Evolutionary conservation across 305 asterid species (phyloP).

Genomic region (Solanum hybrid): DNA sequence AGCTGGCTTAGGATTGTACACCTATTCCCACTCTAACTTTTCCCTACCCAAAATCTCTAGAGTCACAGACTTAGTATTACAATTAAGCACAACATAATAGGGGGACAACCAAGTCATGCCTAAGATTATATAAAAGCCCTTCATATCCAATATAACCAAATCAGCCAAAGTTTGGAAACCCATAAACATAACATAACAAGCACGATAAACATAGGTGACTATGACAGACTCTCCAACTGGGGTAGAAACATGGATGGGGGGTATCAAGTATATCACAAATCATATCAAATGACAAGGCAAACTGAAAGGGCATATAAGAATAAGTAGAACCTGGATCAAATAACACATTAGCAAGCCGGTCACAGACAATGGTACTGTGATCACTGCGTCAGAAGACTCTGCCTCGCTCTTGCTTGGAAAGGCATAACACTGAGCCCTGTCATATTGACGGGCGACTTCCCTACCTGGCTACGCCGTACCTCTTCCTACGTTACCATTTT

Average conservation of each 20-base stretch:
- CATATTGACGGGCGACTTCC: not conserved
- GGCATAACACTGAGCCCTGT: not conserved
- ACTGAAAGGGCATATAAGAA: not conserved
- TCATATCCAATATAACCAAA: not conserved
- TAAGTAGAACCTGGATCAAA: not conserved
- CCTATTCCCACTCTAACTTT: not conserved
- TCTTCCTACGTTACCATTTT: not conserved
- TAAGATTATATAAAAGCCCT: not conserved
- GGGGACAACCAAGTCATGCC: not conserved
- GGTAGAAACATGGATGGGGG: not conserved
- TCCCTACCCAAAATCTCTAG: not conserved
- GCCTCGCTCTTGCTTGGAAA: not conserved
- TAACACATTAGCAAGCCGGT: not conserved
- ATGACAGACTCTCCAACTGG: not conserved
- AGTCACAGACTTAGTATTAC: not conserved
- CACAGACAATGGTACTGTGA: not conserved
- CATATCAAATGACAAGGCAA: not conserved
- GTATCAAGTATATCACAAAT: not conserved
- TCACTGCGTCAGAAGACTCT: not conserved
- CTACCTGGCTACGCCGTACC: not conserved
- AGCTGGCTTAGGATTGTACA: not conserved
- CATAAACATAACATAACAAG: not conserved
- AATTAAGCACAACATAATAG: not conserved
- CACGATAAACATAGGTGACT: not conserved
- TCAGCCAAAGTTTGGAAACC: not conserved